Evolutionary conservation across 305 asterid species (phyloP).

Genomic region (Euphrasia arctica): DNA sequence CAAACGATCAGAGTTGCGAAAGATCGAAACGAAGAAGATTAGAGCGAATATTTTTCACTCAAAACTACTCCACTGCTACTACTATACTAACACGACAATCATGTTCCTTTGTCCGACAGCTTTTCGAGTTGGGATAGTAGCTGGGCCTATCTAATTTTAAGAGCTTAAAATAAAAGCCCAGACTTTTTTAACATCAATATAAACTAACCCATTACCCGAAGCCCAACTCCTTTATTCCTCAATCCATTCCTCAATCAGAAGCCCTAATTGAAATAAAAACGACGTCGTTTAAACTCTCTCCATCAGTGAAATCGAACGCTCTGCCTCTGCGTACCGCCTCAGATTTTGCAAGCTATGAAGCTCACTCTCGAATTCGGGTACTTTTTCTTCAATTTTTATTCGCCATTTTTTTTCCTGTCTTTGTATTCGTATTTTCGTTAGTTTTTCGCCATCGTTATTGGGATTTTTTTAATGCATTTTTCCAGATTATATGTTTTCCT

Average conservation of each 20-base stretch:
- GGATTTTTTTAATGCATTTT: too few species aligned
- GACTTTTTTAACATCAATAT: not conserved
- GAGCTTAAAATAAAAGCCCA: not conserved
- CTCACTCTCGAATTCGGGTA: constrained; percentile 58
- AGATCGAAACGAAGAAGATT: too few species aligned
- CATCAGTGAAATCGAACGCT: not conserved
- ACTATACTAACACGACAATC: too few species aligned
- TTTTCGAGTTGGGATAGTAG: too few species aligned
- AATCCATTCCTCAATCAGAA: too few species aligned
- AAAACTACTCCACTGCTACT: too few species aligned
- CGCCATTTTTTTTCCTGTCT: not conserved
- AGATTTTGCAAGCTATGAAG: constrained; percentile 30
- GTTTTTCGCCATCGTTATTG: too few species aligned
- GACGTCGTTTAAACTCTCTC: not conserved
- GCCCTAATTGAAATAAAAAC: not conserved
- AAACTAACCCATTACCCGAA: not conserved
- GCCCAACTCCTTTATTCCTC: not conserved
- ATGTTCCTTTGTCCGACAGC: too few species aligned
- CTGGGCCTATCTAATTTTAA: too few species aligned
- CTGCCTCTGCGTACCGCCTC: not conserved
- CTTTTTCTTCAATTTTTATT: not conserved
- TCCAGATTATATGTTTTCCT: too few species aligned
- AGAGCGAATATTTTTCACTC: too few species aligned
- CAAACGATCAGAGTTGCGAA: too few species aligned
- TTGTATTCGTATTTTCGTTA: not conserved